Evolutionary conservation across 2,329 filamentous ascomycete genomes (phyloP), one percentile per base, ranked within the genome.

Genomic region (Cercospora beticola): DNA sequence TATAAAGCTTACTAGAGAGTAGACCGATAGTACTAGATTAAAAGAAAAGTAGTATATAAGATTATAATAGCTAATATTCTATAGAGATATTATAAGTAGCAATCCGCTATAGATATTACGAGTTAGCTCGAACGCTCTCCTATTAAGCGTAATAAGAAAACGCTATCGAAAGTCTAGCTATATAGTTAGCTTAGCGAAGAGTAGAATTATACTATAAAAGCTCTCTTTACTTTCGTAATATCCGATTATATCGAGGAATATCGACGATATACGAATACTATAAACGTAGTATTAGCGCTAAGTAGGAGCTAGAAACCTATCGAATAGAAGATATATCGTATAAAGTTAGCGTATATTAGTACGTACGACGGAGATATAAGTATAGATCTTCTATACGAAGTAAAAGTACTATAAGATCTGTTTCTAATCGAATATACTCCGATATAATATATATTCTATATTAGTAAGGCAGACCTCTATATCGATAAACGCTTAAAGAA

Each of bases 211-310:
- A 57, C 43, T 59, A 12, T 66, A 12, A 54, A 40, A 54, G 64
- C 64, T 46, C 43, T 66, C 31, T 52, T 66, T 16, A 66, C 57
- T 12, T 62, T 54, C 40, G 57, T 57, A 57, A 43, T 57, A 46
- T 36, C 64, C 23, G 40, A 62, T n/a, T 43, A 6, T 26, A 9
- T 59, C 56, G 54, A 66, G 1, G 56, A 62, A 4, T 52, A 23
- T 57, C 30, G 56, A 43, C 23, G 28, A 43, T 40, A 57, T 31
- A 40, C 56, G 40, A 57, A 66, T 31, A 57, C 64, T 43, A n/a
- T 66, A 16, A 30, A 30, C 28, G n/a, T n/a, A n/a, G n/a, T n/a
- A n/a, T n/a, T n/a, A n/a, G n/a, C n/a, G n/a, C n/a, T n/a, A n/a
- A n/a, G 28, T 6, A 7, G 28, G 33, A 30, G 57, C 4, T n/a